Conservation (phyloP, 352 stramenopile genomes). For the Hyaloperonospora arabidopsidis region DNA sequence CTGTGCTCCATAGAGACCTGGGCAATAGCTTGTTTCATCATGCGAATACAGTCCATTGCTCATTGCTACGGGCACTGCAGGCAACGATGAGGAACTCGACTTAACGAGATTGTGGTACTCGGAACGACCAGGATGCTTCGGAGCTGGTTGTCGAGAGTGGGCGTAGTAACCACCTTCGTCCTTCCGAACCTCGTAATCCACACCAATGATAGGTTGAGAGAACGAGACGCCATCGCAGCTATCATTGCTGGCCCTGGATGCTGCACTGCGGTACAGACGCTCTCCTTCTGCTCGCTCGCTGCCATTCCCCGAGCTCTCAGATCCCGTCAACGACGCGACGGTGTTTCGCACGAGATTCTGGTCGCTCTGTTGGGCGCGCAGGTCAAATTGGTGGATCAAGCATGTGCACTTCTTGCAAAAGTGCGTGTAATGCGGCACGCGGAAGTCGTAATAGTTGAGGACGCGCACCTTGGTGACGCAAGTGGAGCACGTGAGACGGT, state of each 20-base stretch:
- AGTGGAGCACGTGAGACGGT: conserved; percentile 48
- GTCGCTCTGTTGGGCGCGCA: conserved; percentile 42
- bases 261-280: background rate
- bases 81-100: conserved; percentile 20
- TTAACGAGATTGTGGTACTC: conserved; percentile 16
- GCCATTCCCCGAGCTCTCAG: conserved; percentile 26
- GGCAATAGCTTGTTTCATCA: conserved; percentile 18
- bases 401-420: conserved; percentile 72
- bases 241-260: conserved; percentile 25
- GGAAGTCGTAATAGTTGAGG: conserved; percentile 55
- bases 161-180: conserved; percentile 6
- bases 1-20: conserved; percentile 14
- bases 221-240: conserved; percentile 23
- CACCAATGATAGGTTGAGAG: conserved; percentile 22
- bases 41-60: conserved; percentile 13
- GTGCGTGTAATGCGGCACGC: conserved; percentile 33
- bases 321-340: no score
- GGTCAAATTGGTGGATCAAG: conserved; percentile 50
- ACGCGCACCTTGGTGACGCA: conserved; percentile 61
- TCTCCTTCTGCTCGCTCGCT: conserved; percentile 19
- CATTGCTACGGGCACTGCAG: conserved; percentile 20
- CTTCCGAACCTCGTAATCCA: conserved; percentile 5
- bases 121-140: conserved; percentile 14
- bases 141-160: background rate
- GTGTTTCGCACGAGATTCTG: conserved; percentile 32